Evolutionary conservation across 331 rosid species (phyloP).

Genomic region (Quercus tomentella): DNA sequence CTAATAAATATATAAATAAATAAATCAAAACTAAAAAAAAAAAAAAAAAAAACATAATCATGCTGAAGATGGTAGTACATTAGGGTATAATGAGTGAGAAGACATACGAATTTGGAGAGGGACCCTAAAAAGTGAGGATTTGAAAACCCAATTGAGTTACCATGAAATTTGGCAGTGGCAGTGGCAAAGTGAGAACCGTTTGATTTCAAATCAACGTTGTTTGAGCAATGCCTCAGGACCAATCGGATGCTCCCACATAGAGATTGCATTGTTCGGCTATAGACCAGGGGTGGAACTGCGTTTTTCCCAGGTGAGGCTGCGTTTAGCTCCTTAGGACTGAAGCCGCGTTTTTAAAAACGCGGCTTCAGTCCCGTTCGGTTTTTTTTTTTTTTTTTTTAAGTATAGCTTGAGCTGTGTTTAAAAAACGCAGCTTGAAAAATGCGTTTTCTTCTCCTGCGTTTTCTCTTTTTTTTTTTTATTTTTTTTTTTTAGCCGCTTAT

Average conservation of each 20-base stretch:
- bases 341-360: too few species aligned
- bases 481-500: too few species aligned
- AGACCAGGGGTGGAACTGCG: too few species aligned
- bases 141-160: slow-evolving; percentile 8
- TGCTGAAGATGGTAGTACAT: too few species aligned
- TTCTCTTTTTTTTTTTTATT: too few species aligned
- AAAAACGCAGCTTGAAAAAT: too few species aligned
- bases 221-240: slow-evolving; percentile 25
- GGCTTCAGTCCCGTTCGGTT: too few species aligned
- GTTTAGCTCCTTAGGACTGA: too few species aligned
- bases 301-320: too few species aligned
- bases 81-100: not conserved
- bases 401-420: too few species aligned
- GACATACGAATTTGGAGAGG: slow-evolving; percentile 25
- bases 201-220: slow-evolving; percentile 14
- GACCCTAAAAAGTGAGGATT: slow-evolving; percentile 13
- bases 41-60: not conserved
- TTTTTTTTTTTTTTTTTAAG: too few species aligned
- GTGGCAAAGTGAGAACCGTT: slow-evolving; percentile 3
- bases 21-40: not conserved
- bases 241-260: slow-evolving; percentile 20
- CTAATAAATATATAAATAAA: not conserved
- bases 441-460: too few species aligned
- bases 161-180: slow-evolving; percentile 5
- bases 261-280: slow-evolving; percentile 23